Evolutionary conservation across 805 yeast species (phyloP).

Genomic region (Candida tallmaniae): DNA sequence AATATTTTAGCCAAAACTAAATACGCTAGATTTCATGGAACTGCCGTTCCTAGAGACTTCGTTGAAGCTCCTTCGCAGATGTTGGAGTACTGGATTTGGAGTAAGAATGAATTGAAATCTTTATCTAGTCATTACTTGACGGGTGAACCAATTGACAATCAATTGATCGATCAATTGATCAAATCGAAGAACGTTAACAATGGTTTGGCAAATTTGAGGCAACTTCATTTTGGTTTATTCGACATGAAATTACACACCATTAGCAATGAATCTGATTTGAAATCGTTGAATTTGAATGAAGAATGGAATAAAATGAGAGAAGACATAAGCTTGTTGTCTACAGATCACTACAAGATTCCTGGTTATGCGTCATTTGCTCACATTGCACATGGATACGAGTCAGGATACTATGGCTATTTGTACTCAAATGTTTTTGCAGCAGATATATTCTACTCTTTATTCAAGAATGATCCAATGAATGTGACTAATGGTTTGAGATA

Average conservation of each 20-base stretch:
- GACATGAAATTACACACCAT: slow-evolving; percentile 69
- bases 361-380: slow-evolving; percentile 81
- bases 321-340: slow-evolving; percentile 54
- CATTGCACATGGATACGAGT: slow-evolving; percentile 76
- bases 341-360: slow-evolving; percentile 51
- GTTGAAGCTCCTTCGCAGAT: slow-evolving; percentile 91
- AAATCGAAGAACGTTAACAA: slow-evolving; percentile 72
- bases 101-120: slow-evolving; percentile 49
- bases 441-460: slow-evolving; percentile 71
- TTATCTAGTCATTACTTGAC: slow-evolving; percentile 66
- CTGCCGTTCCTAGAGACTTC: slow-evolving; percentile 77
- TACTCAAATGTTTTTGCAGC: slow-evolving; percentile 85
- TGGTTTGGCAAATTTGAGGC: slow-evolving; percentile 67
- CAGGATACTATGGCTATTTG: slow-evolving; percentile 82
- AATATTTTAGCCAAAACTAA: slow-evolving; percentile 63
- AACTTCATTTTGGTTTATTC: slow-evolving; percentile 72
- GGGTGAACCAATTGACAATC: slow-evolving; percentile 53
- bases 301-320: slow-evolving; percentile 67
- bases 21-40: slow-evolving; percentile 69
- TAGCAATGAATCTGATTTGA: slow-evolving; percentile 29
- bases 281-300: slow-evolving; percentile 42
- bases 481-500: slow-evolving; percentile 57
- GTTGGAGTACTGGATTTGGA: slow-evolving; percentile 89
- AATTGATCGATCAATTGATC: slow-evolving; percentile 53
- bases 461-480: slow-evolving; percentile 65